Evolutionary conservation across 192 early-diverging fungal genomes (phyloP).

Genomic region (Podila epicladia): DNA sequence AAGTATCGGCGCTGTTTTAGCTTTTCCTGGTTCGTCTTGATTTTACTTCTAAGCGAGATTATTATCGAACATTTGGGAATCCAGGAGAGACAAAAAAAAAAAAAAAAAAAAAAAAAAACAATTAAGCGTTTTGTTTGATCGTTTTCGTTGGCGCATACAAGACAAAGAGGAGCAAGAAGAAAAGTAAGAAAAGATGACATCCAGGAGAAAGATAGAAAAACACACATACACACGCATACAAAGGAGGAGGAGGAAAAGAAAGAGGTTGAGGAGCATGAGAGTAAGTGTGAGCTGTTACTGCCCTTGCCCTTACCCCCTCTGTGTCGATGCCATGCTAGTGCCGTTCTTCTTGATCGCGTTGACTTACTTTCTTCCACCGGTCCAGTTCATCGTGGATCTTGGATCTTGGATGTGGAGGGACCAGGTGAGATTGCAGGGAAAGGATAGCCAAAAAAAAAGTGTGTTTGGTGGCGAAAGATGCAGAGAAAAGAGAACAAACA

Average conservation of each 20-base stretch:
- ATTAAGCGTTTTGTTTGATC: no score
- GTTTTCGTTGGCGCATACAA: background rate
- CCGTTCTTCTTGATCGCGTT: background rate
- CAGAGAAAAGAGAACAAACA: no score
- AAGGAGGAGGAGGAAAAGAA: background rate
- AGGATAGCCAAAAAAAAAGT: background rate
- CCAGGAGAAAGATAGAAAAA: background rate
- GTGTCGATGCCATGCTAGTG: background rate
- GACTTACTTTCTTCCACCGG: slow-evolving; percentile 2
- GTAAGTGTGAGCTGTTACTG: background rate
- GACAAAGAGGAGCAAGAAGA: background rate
- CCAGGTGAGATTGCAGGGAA: background rate
- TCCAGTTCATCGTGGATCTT: background rate
- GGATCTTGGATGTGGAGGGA: background rate
- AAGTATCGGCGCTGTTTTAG: background rate
- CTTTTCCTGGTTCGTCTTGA: background rate
- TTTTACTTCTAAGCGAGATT: background rate
- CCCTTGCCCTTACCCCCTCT: background rate
- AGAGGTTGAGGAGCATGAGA: background rate
- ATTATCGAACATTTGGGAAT: no score
- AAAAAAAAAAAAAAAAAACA: no score
- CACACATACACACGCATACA: background rate
- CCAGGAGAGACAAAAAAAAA: no score
- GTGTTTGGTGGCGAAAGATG: no score
- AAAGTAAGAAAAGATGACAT: no score